These are phyloP conservation scores for Yamadazyma siamensis DNA, from an alignment of 1,139 yeast genomes.

Conservation along the genomic window DNA sequence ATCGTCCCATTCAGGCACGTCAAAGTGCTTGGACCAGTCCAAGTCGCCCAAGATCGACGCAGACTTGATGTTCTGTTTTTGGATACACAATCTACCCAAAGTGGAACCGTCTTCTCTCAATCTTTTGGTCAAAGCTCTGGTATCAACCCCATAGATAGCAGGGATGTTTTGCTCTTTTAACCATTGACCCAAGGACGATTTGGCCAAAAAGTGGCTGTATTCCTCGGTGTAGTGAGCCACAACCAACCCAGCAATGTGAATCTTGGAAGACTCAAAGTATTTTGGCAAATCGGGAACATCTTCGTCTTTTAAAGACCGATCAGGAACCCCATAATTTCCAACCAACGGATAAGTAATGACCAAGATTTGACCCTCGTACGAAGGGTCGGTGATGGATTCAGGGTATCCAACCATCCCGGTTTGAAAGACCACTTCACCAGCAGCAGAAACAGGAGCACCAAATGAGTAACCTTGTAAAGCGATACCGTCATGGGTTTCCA, in stretches of 20 bases:
- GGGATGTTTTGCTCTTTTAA: conserved; percentile 88
- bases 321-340: conserved; percentile 99
- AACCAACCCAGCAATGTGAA: conserved; percentile 95
- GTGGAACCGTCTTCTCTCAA: conserved; percentile 92
- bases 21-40: conserved; percentile 62
- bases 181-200: conserved; percentile 92
- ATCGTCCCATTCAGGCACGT: conserved; percentile 84
- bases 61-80: conserved; percentile 42
- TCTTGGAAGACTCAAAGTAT: conserved; percentile 86
- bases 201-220: conserved; percentile 90
- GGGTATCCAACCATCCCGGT: conserved; percentile 99
- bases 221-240: conserved; percentile 97
- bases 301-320: conserved; percentile 67
- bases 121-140: conserved; percentile 90
- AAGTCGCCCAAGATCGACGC: conserved; percentile 26
- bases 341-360: conserved; percentile 96
- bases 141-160: conserved; percentile 96
- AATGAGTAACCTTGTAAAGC: conserved; percentile 95
- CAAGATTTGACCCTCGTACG: conserved; percentile 96
- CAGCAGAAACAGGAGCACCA: conserved; percentile 85
- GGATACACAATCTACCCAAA: conserved; percentile 77
- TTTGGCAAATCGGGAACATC: conserved; percentile 79
- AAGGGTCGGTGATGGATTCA: conserved; percentile 97
- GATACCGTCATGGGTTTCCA: conserved; percentile 89
- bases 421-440: conserved; percentile 99